phyloP scores from a whole-genome alignment of 139 green algal species.

The Nannochloris sp. region DNA sequence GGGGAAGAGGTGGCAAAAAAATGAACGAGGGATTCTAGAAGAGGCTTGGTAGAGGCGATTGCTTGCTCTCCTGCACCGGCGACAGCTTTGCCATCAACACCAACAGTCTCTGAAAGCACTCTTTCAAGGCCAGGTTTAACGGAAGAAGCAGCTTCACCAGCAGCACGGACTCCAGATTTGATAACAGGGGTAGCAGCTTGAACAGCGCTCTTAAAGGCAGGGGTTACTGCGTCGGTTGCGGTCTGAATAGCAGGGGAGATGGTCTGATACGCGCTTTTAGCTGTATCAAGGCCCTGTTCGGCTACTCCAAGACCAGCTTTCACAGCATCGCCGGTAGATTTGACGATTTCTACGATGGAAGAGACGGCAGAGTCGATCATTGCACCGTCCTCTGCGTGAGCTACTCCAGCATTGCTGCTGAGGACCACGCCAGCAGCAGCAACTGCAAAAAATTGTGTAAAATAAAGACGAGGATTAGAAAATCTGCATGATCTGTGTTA shows the following conservation, averaged over 20 bases:
- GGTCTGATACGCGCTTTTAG: conserved; percentile 7
- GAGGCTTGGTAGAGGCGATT: conserved; percentile 41
- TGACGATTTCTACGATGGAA: conserved; percentile 14
- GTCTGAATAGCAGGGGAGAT: conserved; percentile 55
- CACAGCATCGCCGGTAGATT: conserved; percentile 10
- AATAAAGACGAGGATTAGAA: too few species aligned
- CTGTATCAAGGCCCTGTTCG: conserved; percentile 7
- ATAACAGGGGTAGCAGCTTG: conserved; percentile 15
- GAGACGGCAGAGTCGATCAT: conserved; percentile 11
- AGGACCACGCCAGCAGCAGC: neutral
- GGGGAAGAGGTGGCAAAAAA: conserved; percentile 50
- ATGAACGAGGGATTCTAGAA: conserved; percentile 29
- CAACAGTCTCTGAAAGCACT: neutral
- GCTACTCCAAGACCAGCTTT: conserved; percentile 28
- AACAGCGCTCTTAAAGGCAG: conserved; percentile 32
- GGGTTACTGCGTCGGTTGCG: conserved; percentile 30
- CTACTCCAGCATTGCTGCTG: conserved; percentile 1
- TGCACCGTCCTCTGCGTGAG: neutral
- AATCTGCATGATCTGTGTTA: neutral
- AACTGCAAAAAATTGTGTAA: neutral
- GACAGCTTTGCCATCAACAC: neutral
- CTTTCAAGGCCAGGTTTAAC: conserved; percentile 1
- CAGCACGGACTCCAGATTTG: conserved; percentile 5
- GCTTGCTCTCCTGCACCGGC: neutral
- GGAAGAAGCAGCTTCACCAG: neutral